Conservation (phyloP, 2,329 filamentous ascomycete species). For the Metarhizium humberi region DNA sequence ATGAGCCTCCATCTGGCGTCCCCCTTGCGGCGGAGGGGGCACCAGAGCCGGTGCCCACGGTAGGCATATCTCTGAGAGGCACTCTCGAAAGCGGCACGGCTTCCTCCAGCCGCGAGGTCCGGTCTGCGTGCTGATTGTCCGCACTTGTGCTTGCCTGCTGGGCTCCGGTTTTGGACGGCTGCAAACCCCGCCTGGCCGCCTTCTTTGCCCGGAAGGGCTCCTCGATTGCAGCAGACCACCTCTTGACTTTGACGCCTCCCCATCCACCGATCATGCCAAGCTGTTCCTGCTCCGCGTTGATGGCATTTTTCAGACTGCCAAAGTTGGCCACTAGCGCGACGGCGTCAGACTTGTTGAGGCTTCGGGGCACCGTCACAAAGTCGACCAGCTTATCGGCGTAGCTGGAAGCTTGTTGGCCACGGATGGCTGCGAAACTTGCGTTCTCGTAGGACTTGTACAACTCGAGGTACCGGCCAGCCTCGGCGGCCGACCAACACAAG, state of each 20-base stretch:
- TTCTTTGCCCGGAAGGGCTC: conserved; percentile 76
- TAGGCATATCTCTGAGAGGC: conserved; percentile 30
- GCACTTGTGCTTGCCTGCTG: background rate
- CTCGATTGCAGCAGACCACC: conserved; percentile 72
- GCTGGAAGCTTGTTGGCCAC: conserved; percentile 70
- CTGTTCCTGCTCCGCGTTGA: conserved; percentile 83
- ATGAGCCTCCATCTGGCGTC: background rate
- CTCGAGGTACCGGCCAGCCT: conserved; percentile 89
- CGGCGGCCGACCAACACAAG: conserved; percentile 87
- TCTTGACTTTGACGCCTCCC: conserved; percentile 90
- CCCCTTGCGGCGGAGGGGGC: conserved; percentile 1
- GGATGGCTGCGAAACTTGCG: conserved; percentile 69
- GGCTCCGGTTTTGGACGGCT: conserved; percentile 9
- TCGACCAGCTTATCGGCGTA: conserved; percentile 85
- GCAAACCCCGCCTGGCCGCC: conserved; percentile 41
- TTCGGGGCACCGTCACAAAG: conserved; percentile 82
- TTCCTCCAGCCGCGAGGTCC: conserved; percentile 23
- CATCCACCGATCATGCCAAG: conserved; percentile 79
- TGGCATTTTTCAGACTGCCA: conserved; percentile 74
- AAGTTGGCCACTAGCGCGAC: conserved; percentile 86
- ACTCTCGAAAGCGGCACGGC: conserved; percentile 30
- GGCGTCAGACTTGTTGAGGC: conserved; percentile 91
- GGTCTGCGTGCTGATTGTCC: conserved; percentile 9
- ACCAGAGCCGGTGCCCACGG: background rate
- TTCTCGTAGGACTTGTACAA: conserved; percentile 93